Base-by-base conservation (phyloP, 352 stramenopile genomes). In the Pythium chondricola region DNA sequence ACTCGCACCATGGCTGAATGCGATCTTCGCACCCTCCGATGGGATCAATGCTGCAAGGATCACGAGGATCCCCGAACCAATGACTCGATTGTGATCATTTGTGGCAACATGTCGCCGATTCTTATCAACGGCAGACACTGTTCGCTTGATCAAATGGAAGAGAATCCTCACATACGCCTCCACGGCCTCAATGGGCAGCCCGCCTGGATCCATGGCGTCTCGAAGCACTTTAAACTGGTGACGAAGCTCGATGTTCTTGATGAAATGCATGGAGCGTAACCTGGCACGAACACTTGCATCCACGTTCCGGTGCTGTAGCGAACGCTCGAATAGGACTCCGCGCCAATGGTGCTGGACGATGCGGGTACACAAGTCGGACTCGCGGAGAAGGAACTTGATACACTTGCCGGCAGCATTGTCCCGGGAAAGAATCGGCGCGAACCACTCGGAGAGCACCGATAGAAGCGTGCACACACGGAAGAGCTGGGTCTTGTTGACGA, bases 261-360 rank as follows among this genome's bases (percentile, higher is more conserved):
- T 68, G 27, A 85, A 59, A 24, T 88, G 74, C 71, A 92, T 89
- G 8, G 77, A 71, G 0, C 75, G 74, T 6, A 87, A 48, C 3
- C 75, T 70, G n/a, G 67, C 64, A 24, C 71, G 65, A 10, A 83
- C 71, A 9, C 62, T 67, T 7, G 65, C 35, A 36, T 88, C 74
- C 27, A 69, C 68, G n/a, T 87, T 64, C 9, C 64, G 66, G 8
- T 57, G 58, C 17, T 57, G 53, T 5, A 85, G 25, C 25, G 48
- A 67, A 14, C 77, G 69, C 43, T 86, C 69, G 42, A 87, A 84
- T 11, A 75, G 21, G 7, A 86, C 68, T 11, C 77, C 67, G 2
- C 80, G 71, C 68, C 77, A 85, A 39, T 87, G 71, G 36, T 92
- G 80, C 55, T 92, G 80, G 4, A 92, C 45, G 36, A 92, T 80